Evolutionary conservation across 768 basidiomycete genomes (phyloP).

Genomic region (Lactarius deliciosus): DNA sequence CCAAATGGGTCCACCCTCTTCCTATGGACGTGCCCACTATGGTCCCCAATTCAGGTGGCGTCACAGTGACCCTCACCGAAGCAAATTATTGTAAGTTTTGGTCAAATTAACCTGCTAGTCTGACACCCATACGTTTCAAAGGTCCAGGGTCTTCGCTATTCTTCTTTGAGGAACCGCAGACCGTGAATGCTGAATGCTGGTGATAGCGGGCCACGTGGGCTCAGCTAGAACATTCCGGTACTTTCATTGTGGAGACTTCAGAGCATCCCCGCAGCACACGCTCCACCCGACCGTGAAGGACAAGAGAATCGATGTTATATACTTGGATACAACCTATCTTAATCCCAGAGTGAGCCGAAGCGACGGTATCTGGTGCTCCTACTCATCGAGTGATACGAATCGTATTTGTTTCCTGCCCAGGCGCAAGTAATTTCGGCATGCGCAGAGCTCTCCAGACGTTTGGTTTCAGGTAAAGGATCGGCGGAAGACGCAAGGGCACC

Average conservation of each 20-base stretch:
- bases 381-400: constrained; percentile 6
- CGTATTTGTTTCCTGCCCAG: constrained; percentile 96
- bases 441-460: constrained; percentile 69
- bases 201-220: constrained; percentile 71
- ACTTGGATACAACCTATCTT: constrained; percentile 97
- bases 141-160: constrained; percentile 92
- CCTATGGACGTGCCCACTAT: constrained; percentile 74
- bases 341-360: constrained; percentile 54
- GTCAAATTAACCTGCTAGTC: background rate
- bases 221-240: constrained; percentile 75
- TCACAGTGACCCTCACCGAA: constrained; percentile 90
- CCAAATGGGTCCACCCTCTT: constrained; percentile 84
- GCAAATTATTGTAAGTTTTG: constrained; percentile 99
- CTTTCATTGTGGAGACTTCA: constrained; percentile 95
- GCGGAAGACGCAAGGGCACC: constrained; percentile 34
- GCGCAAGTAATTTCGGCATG: constrained; percentile 93
- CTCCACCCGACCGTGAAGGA: constrained; percentile 83
- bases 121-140: constrained; percentile 15
- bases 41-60: constrained; percentile 81
- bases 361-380: background rate
- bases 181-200: constrained; percentile 86
- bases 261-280: constrained; percentile 84
- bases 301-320: constrained; percentile 84
- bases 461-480: constrained; percentile 46
- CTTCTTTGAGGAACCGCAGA: constrained; percentile 88